Evolutionary conservation across 2,329 filamentous ascomycete genomes (phyloP), one percentile per base, ranked within the genome.

Genomic region (Exserohilum turcica): DNA sequence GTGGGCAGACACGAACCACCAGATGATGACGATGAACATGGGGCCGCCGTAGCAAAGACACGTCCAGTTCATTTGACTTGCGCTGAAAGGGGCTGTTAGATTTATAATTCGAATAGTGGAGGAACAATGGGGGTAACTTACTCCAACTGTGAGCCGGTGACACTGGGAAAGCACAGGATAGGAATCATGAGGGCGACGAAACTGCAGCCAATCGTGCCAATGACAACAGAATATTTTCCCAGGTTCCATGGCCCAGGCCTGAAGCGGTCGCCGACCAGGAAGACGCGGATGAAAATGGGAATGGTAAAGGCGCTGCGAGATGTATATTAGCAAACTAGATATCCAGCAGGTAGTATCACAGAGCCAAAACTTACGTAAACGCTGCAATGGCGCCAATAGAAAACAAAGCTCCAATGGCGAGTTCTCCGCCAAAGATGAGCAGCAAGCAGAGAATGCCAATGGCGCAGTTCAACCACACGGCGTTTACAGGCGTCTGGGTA

Each of bases 121-220:
- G 31, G 12, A 10, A 9, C 24, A 24, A 21, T 21, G n/a, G 37
- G 16, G 39, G n/a, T n/a, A 54, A 66, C 71, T 65, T 71, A 77
- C 70, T 80, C 78, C 45, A 89, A 68, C 61, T 87, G 76, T 0
- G 68, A 72, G 1, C 85, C 86, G 1, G 78, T 83, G 5, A 79
- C 76, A 42, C 79, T 80, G 0, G 87, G 87, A 42, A 90, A 78
- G 68, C 86, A 89, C 38, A 90, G 76, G 35, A 89, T 84, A 0
- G 87, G 87, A 44, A 89, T 76, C 83, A 90, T 89, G 19, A 90
- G 75, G 4, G 80, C 56, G 2, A 88, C 84, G 67, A 89, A 90
- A 0, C 70, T 67, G 33, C 80, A 83, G 0, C 85, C 85, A 3
- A 82, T 57, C 0, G 75, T 72, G 13, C 87, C 87, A 47, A 86